Evolutionary conservation across 345 rosid genomes (phyloP), one percentile per base, ranked within the genome.

Genomic region (Citrus reticulata): DNA sequence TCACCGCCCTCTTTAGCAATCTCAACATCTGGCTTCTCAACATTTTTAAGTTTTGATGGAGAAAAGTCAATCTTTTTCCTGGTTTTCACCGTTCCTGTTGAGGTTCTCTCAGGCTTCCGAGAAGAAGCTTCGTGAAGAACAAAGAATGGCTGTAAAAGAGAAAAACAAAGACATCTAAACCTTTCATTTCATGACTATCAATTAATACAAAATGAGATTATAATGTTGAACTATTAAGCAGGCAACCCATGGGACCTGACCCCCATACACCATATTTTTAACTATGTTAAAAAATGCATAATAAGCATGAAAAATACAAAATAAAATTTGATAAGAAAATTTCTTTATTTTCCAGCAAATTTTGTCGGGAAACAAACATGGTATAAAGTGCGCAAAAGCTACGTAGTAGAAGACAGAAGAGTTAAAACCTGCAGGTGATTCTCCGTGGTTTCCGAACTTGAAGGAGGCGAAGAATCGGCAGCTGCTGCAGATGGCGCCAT

Each of bases 31-130:
- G 42, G 16, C 60, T 76, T 81, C 71, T 78, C 83, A 5, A 83
- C 67, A 79, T 68, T 66, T 75, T 84, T 78, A 16, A 81, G 81
- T 17, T 30, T 67, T 34, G 74, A 37, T 9, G 87, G 68, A 67
- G 90, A 84, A 68, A 89, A 87, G 71, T 88, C 89, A 64, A 90
- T 86, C 80, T 85, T 86, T 86, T 92, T 79, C 71, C 86, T 89
- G 70, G 83, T 75, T 81, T 84, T 91, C 34, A 58, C 83, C 4
- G 72, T 70, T 81, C 79, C 86, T 22, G 65, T 79, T 59, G 84
- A 77, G 46, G 86, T 90, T 69, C 80, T 83, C 16, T 80, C 84
- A 13, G 84, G 60, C 54, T 80, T 92, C 73, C 75, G 78, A 63
- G 82, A 79, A 9, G 86, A 82, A 10, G 87, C 91, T 77, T 88